Base-by-base conservation (phyloP, 2,329 filamentous ascomycete species). In the Helotiales sp. region DNA sequence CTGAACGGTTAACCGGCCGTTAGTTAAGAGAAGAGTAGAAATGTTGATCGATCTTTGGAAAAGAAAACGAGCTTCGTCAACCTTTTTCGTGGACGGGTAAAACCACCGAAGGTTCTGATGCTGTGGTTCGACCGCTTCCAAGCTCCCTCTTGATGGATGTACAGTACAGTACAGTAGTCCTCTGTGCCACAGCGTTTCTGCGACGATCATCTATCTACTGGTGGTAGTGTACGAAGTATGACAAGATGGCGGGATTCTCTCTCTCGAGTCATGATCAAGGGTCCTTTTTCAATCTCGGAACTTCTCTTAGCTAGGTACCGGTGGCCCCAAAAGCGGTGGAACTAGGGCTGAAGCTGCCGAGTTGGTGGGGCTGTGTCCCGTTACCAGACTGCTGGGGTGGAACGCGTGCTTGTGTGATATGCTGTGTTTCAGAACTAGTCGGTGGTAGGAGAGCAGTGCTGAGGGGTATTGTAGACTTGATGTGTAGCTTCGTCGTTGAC, bases 321-420 rank as follows among this genome's bases (percentile, higher is more conserved):
- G n/a, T n/a, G n/a, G 20, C n/a, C 30, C 17, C 32, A 22, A 22
- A 6, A 28, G 10, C 37, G 37, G 40, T n/a, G 32, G 8, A 8
- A 28, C 32, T 8, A 43, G 13, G 15, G 2, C 30, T n/a, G 15
- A 54, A 28, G 24, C 61, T n/a, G 15, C 13, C 20, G 32, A 10
- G 45, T 49, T 8, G 26, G 13, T 28, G n/a, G n/a, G n/a, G n/a
- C 40, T 30, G 26, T 59, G n/a, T 64, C 30, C 54, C 62, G 26
- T 24, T 50, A 37, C 45, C 59, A 50, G 40, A 45, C 40, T 30
- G 59, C 59, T 60, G 59, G 59, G 24, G 28, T 28, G 45, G 24
- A 45, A 45, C 17, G n/a, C n/a, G 2, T 45, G 40, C 24, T 40
- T 17, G 26, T 30, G 17, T 32, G 22, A 28, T 20, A 43, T 22